phyloP scores from a whole-genome alignment of 1,139 yeast species.

The Spathaspora sp. region DNA sequence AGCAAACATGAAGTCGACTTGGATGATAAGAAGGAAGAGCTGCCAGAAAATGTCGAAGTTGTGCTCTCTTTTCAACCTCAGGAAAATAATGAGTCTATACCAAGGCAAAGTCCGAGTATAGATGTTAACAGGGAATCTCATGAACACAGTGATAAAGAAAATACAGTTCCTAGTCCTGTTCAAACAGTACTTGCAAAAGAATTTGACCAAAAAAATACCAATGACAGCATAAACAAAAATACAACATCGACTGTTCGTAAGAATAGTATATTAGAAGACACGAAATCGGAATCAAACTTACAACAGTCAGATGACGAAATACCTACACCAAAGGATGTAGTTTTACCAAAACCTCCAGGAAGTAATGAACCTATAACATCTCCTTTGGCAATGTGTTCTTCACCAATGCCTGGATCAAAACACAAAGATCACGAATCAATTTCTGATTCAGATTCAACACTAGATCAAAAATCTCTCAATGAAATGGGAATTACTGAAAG shows the following conservation, averaged over 20 bases:
- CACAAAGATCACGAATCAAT: neutral
- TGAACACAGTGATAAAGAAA: no score
- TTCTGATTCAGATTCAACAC: slow-evolving; percentile 7
- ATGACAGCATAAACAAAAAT: no score
- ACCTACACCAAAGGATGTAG: neutral
- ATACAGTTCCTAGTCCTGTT: no score
- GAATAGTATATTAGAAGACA: neutral
- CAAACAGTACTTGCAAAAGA: no score
- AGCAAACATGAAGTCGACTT: neutral
- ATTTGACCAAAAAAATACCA: no score
- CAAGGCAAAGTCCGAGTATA: no score
- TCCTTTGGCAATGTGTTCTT: slow-evolving; percentile 9
- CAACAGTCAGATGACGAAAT: neutral
- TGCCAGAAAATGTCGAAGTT: neutral
- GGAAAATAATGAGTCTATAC: neutral
- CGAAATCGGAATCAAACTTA: neutral
- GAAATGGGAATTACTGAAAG: neutral
- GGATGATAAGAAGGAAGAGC: neutral
- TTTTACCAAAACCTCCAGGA: slow-evolving; percentile 2
- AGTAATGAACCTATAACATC: slow-evolving; percentile 9
- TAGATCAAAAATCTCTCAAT: slow-evolving; percentile 3
- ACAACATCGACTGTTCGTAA: neutral
- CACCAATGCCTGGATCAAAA: neutral
- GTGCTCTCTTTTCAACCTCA: neutral
- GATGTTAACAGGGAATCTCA: no score